Percentiles rank a stretch among this genome's conserved stretches.
phyloP scores from a whole-genome alignment of 805 yeast genomes.

The Wickerhamiella parazyma region DNA sequence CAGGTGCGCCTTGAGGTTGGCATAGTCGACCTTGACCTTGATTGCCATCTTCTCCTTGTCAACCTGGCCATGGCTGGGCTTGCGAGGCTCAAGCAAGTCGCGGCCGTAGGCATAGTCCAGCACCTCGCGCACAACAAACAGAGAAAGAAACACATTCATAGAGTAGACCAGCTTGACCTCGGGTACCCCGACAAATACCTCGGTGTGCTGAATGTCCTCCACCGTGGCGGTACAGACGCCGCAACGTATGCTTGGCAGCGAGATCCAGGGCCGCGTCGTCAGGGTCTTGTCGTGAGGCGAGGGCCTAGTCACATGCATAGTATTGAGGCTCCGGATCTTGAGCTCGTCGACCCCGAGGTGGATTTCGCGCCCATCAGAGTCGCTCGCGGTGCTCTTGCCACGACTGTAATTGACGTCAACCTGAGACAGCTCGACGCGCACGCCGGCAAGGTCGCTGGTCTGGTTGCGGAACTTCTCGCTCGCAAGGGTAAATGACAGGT shows the following conservation, averaged over 20 bases:
- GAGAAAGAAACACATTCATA: constrained; percentile 20
- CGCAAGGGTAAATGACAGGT: constrained; percentile 15
- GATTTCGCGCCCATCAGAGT: constrained; percentile 17
- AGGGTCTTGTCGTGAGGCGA: neutral
- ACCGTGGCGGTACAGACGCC: constrained; percentile 8
- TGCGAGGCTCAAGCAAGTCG: neutral
- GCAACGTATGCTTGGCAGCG: constrained; percentile 11
- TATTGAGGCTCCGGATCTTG: constrained; percentile 14
- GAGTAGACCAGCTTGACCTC: constrained; percentile 13
- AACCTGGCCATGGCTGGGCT: neutral
- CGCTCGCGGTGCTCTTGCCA: neutral
- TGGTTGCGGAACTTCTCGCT: constrained; percentile 18
- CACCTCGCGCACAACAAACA: constrained; percentile 18
- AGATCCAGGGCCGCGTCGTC: neutral
- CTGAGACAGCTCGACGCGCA: constrained; percentile 8
- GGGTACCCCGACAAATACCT: constrained; percentile 12
- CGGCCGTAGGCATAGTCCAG: constrained; percentile 16
- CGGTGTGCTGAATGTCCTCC: neutral
- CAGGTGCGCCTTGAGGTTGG: constrained; percentile 29
- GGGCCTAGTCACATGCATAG: constrained; percentile 2
- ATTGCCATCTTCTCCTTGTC: constrained; percentile 13
- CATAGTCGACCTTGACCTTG: constrained; percentile 22
- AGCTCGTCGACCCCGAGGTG: constrained; percentile 9
- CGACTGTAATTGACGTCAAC: constrained; percentile 11
- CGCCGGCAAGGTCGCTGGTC: constrained; percentile 16